Evolutionary conservation across 1,284 basidiomycete species (phyloP).

Genomic region (Fereydounia khargensis): DNA sequence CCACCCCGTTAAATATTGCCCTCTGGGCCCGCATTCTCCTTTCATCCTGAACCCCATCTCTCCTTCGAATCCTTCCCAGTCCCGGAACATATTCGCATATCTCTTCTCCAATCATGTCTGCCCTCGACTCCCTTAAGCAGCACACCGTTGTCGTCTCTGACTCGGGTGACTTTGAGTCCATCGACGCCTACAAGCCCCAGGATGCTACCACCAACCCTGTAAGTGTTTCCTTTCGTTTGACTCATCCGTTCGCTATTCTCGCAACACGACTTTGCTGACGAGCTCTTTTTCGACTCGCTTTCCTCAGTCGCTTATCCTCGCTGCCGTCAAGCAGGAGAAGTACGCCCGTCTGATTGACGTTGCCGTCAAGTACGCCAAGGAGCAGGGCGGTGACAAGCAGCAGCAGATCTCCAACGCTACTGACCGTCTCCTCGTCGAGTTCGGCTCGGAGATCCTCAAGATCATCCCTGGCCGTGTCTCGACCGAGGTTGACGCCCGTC

Average conservation of each 20-base stretch:
- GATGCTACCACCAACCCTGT: slow-evolving; percentile 57
- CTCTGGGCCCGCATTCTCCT: too few species aligned
- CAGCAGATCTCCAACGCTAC: slow-evolving; percentile 66
- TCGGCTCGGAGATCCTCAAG: slow-evolving; percentile 89
- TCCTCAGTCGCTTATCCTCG: slow-evolving; percentile 67
- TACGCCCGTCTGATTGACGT: slow-evolving; percentile 81
- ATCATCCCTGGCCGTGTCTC: slow-evolving; percentile 98
- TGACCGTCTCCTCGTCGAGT: slow-evolving; percentile 92
- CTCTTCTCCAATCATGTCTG: slow-evolving; percentile 35
- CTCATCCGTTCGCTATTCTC: slow-evolving; percentile 57
- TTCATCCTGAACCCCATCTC: too few species aligned
- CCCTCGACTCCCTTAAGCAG: slow-evolving; percentile 55
- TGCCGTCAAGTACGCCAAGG: slow-evolving; percentile 78
- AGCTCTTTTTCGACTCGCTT: background rate
- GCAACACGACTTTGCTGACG: too few species aligned
- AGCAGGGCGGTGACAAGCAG: slow-evolving; percentile 63
- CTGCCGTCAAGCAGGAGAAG: slow-evolving; percentile 83
- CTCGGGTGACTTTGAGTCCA: slow-evolving; percentile 57
- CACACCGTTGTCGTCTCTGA: slow-evolving; percentile 55
- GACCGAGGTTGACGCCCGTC: slow-evolving; percentile 94
- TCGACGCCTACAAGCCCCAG: slow-evolving; percentile 57
- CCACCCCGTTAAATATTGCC: too few species aligned
- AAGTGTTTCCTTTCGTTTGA: slow-evolving; percentile 15
- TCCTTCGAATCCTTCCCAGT: too few species aligned
- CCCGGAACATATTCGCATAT: too few species aligned